Evolutionary conservation across 2,329 filamentous ascomycete genomes (phyloP), one percentile per base, ranked within the genome.

Genomic region (Pleomassaria siparia): DNA sequence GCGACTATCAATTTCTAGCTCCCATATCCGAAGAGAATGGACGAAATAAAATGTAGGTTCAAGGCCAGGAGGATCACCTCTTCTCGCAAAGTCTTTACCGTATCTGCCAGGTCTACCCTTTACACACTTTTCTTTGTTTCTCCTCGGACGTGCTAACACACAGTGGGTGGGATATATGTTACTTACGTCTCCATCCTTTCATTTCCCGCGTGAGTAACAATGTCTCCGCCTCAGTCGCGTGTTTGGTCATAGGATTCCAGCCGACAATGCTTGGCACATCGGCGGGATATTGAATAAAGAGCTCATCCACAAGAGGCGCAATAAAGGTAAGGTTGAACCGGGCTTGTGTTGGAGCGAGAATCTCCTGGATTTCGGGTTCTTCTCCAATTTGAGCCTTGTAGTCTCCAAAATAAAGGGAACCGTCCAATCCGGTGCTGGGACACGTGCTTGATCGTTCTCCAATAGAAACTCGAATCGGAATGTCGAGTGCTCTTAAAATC

Each of bases 391-490:
- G 62, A 9, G 53, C 52, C 26, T 70, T 70, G 54, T 57, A 69
- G 50, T 69, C 66, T 13, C 64, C 65, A 47, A 69, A 70, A 50
- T 64, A 69, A 6, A 70, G 58, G 3, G 52, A 59, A 12, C 66
- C 64, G 36, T 70, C 67, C 8, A 67, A 49, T 1, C 66, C 64
- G 20, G 60, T 62, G 8, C 54, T 59, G 9, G 59, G 51, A 24
- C 55, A 62, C 1, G 50, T 56, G 33, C 59, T 64, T 12, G 44
- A 44, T 24, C 64, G 58, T 33, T 70, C 64, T 24, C 66, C 67
- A 32, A 70, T 69, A 18, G 60, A 67, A 18, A 70, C 44, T 12
- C 66, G 63, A 30, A 69, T 64, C 5, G 67, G 67, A 24, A 70
- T 63, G 29, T 61, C 51, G 16, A 69, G 50, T 13, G 51, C 53